Evolutionary conservation across 805 yeast species (phyloP).

Genomic region (Suhomyces xylopsoci): DNA sequence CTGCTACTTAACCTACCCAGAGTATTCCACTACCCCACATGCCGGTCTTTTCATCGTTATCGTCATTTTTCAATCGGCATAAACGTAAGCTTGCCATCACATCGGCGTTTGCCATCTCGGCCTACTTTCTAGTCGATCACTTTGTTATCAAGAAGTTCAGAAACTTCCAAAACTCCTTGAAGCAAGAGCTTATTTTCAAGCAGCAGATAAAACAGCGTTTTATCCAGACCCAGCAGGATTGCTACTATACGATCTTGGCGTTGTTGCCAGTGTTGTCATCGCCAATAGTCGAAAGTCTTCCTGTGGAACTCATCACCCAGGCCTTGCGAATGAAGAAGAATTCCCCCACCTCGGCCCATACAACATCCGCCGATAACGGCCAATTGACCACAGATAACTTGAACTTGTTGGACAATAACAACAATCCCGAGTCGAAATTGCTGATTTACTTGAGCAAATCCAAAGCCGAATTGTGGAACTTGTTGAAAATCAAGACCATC

Average conservation of each 20-base stretch:
- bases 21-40: constrained; percentile 13
- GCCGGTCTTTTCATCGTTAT: constrained; percentile 41
- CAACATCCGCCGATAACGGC: constrained; percentile 4
- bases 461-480: constrained; percentile 70
- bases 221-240: constrained; percentile 88
- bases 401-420: constrained; percentile 28
- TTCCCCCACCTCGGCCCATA: constrained; percentile 16
- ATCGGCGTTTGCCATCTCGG: constrained; percentile 31
- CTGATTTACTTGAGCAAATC: constrained; percentile 26
- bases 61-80: constrained; percentile 40
- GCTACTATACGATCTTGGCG: constrained; percentile 78
- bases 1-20: no score
- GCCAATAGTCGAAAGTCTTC: constrained; percentile 58
- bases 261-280: constrained; percentile 71
- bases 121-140: constrained; percentile 36
- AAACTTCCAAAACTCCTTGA: constrained; percentile 38
- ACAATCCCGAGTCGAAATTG: constrained; percentile 18
- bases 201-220: constrained; percentile 72
- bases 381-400: constrained; percentile 40
- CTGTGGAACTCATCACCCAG: constrained; percentile 71
- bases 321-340: constrained; percentile 62
- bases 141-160: constrained; percentile 37
- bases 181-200: constrained; percentile 40
- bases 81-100: constrained; percentile 35
- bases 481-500: constrained; percentile 70